Conservation (phyloP, 2,329 filamentous ascomycete genomes). For the Aspergillus sojae region DNA sequence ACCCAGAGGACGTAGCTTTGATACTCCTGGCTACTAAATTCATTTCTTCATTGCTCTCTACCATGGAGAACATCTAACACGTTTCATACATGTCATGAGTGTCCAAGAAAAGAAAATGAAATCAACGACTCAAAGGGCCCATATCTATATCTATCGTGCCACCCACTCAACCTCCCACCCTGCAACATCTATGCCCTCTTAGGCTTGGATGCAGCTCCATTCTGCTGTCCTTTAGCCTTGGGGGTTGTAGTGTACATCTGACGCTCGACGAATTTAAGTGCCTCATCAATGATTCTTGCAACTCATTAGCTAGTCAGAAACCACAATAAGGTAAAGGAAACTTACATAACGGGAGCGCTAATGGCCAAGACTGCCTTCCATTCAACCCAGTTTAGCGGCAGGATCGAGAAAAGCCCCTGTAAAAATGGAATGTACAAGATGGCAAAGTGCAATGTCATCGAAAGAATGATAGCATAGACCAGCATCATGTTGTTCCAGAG, state of each 20-base stretch:
- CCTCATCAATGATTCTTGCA: constrained; percentile 75
- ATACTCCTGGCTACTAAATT: constrained; percentile 4
- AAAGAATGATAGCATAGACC: constrained; percentile 88
- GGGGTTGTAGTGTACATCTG: constrained; percentile 54
- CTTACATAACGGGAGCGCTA: constrained; percentile 90
- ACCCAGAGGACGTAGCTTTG: background rate
- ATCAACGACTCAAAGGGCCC: constrained; percentile 9
- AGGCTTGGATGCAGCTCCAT: constrained; percentile 36
- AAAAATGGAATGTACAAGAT: constrained; percentile 90
- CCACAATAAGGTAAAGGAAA: constrained; percentile 24
- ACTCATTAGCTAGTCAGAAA: constrained; percentile 21
- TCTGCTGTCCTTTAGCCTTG: constrained; percentile 26
- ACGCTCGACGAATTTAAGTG: constrained; percentile 77
- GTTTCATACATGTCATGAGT: constrained; percentile 22
- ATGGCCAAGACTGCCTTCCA: constrained; percentile 91
- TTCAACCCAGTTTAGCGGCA: constrained; percentile 81
- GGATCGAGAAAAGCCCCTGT: constrained; percentile 85
- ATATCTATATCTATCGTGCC: constrained; percentile 27
- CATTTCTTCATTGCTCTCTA: constrained; percentile 18
- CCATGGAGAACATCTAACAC: constrained; percentile 19
- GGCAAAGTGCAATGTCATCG: constrained; percentile 92
- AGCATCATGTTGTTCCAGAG: constrained; percentile 99
- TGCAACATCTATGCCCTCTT: constrained; percentile 35
- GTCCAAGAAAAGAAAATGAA: constrained; percentile 14
- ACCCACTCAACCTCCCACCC: constrained; percentile 21